Evolutionary conservation across 768 basidiomycete species (phyloP).

Genomic region (Tulasnella sp.): DNA sequence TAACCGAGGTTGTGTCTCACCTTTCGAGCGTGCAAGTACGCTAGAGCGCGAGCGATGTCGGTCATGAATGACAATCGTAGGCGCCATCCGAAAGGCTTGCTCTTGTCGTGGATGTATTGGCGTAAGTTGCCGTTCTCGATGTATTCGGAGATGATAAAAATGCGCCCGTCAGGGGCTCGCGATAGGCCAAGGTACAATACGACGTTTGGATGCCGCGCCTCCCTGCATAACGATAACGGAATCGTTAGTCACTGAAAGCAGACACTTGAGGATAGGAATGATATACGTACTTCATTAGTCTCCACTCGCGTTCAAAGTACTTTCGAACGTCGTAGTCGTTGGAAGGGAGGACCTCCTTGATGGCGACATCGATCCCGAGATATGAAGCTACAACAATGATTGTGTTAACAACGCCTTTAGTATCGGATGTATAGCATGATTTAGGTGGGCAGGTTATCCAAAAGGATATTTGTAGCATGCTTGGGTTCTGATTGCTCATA

Average conservation of each 20-base stretch:
- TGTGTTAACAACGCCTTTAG: too few species aligned
- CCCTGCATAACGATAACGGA: constrained; percentile 30
- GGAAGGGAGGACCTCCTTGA: constrained; percentile 91
- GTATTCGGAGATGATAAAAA: constrained; percentile 92
- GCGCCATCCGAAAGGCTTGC: constrained; percentile 82
- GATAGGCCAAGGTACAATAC: constrained; percentile 88
- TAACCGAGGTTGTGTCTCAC: constrained; percentile 23
- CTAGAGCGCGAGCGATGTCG: constrained; percentile 88
- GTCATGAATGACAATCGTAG: constrained; percentile 90
- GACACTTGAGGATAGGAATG: background rate
- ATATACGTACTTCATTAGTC: constrained; percentile 67
- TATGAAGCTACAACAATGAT: constrained; percentile 67
- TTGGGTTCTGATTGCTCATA: background rate
- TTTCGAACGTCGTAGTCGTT: constrained; percentile 90
- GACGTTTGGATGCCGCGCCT: constrained; percentile 85
- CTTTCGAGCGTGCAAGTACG: constrained; percentile 90
- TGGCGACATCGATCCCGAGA: constrained; percentile 91
- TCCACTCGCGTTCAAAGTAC: constrained; percentile 98
- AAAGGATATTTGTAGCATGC: background rate
- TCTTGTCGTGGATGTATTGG: constrained; percentile 77
- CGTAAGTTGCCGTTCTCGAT: constrained; percentile 90
- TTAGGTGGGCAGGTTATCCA: constrained; percentile 2
- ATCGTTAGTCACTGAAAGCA: background rate
- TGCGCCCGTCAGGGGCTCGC: constrained; percentile 68
- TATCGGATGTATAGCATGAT: too few species aligned